Evolutionary conservation across 2,329 filamentous ascomycete species (phyloP).

Genomic region (Atkinsonella texensis): DNA sequence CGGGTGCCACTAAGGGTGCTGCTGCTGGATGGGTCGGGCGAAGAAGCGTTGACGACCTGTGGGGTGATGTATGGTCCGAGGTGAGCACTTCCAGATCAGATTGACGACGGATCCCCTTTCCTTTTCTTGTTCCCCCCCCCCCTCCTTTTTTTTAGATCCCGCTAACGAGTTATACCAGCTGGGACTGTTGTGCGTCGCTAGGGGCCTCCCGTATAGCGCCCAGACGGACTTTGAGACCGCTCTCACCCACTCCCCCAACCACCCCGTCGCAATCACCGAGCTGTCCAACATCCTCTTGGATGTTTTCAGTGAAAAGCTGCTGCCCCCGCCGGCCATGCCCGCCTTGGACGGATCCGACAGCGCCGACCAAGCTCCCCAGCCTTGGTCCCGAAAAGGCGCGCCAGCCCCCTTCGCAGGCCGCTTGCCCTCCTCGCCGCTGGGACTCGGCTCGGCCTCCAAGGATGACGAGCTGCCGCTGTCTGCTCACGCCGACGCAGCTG

Average conservation of each 20-base stretch:
- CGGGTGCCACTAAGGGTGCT: slow-evolving; percentile 47
- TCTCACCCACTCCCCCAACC: slow-evolving; percentile 66
- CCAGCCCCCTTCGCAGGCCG: slow-evolving; percentile 3
- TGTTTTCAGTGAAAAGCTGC: slow-evolving; percentile 59
- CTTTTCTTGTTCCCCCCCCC: too few relatives aligned
- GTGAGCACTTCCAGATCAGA: slow-evolving; percentile 34
- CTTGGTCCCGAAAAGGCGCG: background rate
- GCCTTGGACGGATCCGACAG: slow-evolving; percentile 17
- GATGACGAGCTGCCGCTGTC: slow-evolving; percentile 7
- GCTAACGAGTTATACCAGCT: slow-evolving; percentile 31
- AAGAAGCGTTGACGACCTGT: slow-evolving; percentile 72
- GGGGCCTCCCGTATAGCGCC: slow-evolving; percentile 53
- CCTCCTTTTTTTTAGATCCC: background rate
- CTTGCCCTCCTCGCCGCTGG: slow-evolving; percentile 35
- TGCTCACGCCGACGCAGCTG: slow-evolving; percentile 14
- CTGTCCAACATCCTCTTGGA: slow-evolving; percentile 79
- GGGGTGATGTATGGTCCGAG: slow-evolving; percentile 74
- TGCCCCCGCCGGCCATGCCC: slow-evolving; percentile 44
- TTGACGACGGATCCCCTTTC: background rate
- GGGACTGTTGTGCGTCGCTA: slow-evolving; percentile 53
- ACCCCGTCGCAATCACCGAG: slow-evolving; percentile 67
- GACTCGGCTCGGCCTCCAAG: slow-evolving; percentile 24
- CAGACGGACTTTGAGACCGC: slow-evolving; percentile 72
- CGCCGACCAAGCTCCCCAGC: background rate
- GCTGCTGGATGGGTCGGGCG: slow-evolving; percentile 66